Evolutionary conservation across 75 land plant species (phyloP), one percentile per base, ranked within the genome.

Genomic region (Pinus albicaulis): DNA sequence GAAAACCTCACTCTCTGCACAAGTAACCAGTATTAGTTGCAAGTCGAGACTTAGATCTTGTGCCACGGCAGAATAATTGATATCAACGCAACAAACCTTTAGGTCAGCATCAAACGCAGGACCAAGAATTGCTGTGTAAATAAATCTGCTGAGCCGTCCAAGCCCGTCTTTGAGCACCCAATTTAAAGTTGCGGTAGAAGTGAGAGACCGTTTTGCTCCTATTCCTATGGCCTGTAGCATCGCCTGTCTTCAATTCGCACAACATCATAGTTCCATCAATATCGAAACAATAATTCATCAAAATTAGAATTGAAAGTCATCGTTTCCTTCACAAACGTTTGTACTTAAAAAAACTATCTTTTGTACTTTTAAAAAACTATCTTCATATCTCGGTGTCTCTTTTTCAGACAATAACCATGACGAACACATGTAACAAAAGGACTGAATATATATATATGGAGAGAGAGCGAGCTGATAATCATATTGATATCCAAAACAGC

Each of bases 161-260:
- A 91, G 87, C n/a, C 93, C 93, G 62, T 91, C 93, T 77, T 91
- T 91, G 76, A 91, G 78, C 5, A 91, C 87, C 93, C 93, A 91
- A 71, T 89, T 91, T 58, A 91, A 76, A 16, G 89, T 91, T 31
- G 93, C 93, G 38, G 93, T 91, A 15, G 93, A 81, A 26, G 93
- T 78, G 36, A 91, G 84, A 17, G 87, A 76, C 13, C 82, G 85
- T 56, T 78, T 76, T 44, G 88, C 83, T 57, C 93, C 93, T 74
- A 91, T 76, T 75, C 93, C 93, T 17, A 91, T 84, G 64, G 93
- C 93, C 66, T 83, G 84, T 75, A 91, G 81, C 93, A 91, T 89
- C 72, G 93, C 91, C 91, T 90, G 75, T 23, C 23, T 63, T 23
- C 25, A 74, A 73, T 28, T 36, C 36, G 28, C 28, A 19, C 71